A percentile compares a stretch with the other conserved stretches of the same genome.
Conservation (phyloP, 1,284 basidiomycete genomes). For the Xerocomus cyaneibrunnescens region DNA sequence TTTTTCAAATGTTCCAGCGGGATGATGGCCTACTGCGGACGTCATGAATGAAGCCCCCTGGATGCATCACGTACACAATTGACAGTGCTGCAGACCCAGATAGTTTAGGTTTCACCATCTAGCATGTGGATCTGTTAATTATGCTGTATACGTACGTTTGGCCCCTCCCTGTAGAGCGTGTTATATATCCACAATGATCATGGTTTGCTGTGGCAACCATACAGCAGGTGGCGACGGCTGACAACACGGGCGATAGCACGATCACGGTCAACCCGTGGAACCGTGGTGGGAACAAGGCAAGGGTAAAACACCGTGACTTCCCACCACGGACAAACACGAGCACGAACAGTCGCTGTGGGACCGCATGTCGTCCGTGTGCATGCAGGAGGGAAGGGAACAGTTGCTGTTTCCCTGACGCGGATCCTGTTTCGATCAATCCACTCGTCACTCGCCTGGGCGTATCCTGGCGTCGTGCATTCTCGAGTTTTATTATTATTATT, state of each 20-base stretch:
- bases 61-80: conserved; percentile 56
- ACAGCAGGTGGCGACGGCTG: conserved; percentile 6
- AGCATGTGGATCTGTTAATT: conserved; percentile 56
- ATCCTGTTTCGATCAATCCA: conserved; percentile 21
- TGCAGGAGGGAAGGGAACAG: conserved; percentile 11
- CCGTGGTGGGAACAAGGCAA: conserved; percentile 11
- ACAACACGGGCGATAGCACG: conserved; percentile 2
- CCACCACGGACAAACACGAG: conserved; percentile 16
- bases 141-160: conserved; percentile 54
- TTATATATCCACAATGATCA: conserved; percentile 11
- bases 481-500: conserved; percentile 10
- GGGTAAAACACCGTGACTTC: conserved; percentile 28
- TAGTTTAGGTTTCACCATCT: conserved; percentile 62
- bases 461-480: conserved; percentile 7
- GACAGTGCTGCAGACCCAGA: conserved; percentile 67
- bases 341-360: conserved; percentile 6
- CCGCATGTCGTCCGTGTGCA: conserved; percentile 14
- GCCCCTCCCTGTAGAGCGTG: conserved; percentile 9
- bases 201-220: conserved; percentile 41
- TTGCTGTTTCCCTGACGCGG: conserved; percentile 3
- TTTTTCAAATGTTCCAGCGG: conserved; percentile 70
- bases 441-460: conserved; percentile 8
- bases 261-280: conserved; percentile 9
- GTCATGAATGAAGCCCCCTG: conserved; percentile 56
- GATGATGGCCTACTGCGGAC: conserved; percentile 49